Evolutionary conservation across 192 early-diverging fungal genomes (phyloP).

Genomic region (Coemansia sp.): DNA sequence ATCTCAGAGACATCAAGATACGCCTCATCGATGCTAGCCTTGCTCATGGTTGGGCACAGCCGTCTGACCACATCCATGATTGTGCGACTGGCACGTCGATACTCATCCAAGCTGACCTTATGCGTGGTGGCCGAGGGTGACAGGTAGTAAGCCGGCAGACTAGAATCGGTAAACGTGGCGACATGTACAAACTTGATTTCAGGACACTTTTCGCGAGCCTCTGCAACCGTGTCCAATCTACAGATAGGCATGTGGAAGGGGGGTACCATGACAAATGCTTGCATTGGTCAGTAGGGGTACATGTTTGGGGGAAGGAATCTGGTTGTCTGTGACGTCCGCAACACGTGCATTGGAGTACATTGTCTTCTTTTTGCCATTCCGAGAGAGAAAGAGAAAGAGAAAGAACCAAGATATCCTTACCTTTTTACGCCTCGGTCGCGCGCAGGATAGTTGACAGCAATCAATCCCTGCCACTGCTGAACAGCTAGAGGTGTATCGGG

Average conservation of each 20-base stretch:
- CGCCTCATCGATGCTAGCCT: constrained; percentile 85
- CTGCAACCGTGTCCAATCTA: constrained; percentile 43
- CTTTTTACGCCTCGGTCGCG: constrained; percentile 77
- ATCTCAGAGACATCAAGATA: constrained; percentile 83
- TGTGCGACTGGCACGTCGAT: constrained; percentile 70
- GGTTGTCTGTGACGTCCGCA: constrained; percentile 5
- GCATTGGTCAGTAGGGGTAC: not conserved
- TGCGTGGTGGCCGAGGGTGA: constrained; percentile 73
- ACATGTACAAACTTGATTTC: constrained; percentile 82
- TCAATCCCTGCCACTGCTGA: constrained; percentile 89
- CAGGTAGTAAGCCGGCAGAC: constrained; percentile 69
- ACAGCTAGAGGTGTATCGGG: constrained; percentile 75
- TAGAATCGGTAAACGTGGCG: constrained; percentile 76
- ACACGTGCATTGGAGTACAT: not conserved
- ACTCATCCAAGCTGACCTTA: constrained; percentile 88
- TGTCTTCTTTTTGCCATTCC: not conserved
- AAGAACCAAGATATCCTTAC: constrained; percentile 22
- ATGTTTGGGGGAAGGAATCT: not conserved
- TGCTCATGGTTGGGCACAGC: constrained; percentile 64
- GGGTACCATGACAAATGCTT: not conserved
- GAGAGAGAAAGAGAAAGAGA: not conserved
- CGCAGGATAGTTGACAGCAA: constrained; percentile 91
- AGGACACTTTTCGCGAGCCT: constrained; percentile 56
- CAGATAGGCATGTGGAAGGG: not conserved
- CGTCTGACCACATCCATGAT: constrained; percentile 76